Percentiles rank a stretch among this genome's conserved stretches.
phyloP scores from a whole-genome alignment of 345 rosid genomes.

The Populus alba region DNA sequence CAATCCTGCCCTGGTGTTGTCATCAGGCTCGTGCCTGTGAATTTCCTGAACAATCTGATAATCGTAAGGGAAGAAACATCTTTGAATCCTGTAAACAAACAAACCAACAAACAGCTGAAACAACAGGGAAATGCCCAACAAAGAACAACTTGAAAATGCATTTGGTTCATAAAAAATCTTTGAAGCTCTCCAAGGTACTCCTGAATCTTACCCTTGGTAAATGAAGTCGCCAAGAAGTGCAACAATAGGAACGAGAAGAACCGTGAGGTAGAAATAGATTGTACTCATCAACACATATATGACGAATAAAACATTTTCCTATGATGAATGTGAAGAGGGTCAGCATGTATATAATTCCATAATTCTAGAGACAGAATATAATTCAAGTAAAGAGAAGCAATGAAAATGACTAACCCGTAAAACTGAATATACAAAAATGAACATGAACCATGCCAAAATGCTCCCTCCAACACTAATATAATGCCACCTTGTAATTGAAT shows the following conservation, averaged over 20 bases:
- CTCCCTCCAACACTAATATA: slow-evolving; percentile 86
- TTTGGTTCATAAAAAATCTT: neutral
- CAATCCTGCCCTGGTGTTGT: slow-evolving; percentile 35
- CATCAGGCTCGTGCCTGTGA: slow-evolving; percentile 67
- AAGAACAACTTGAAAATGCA: neutral
- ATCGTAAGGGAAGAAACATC: slow-evolving; percentile 96
- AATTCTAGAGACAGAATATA: no score
- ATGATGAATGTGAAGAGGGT: slow-evolving; percentile 26
- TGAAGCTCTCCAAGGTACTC: slow-evolving; percentile 1
- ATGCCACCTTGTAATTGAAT: slow-evolving; percentile 92
- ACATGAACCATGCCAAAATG: slow-evolving; percentile 82
- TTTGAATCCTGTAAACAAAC: slow-evolving; percentile 55
- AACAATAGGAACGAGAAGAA: slow-evolving; percentile 75
- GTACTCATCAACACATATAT: slow-evolving; percentile 90
- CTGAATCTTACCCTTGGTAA: slow-evolving; percentile 68
- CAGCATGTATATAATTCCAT: slow-evolving; percentile 8
- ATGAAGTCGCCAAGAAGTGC: slow-evolving; percentile 94
- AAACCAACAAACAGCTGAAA: neutral
- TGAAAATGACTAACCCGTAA: slow-evolving; percentile 32
- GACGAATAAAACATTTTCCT: slow-evolving; percentile 82
- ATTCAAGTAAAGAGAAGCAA: neutral
- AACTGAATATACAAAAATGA: slow-evolving; percentile 67
- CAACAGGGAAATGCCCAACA: neutral
- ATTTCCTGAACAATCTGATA: slow-evolving; percentile 93
- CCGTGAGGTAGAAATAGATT: slow-evolving; percentile 71